Evolutionary conservation across 2,329 filamentous ascomycete genomes (phyloP), one percentile per base, ranked within the genome.

Genomic region (Alternaria brassicae): DNA sequence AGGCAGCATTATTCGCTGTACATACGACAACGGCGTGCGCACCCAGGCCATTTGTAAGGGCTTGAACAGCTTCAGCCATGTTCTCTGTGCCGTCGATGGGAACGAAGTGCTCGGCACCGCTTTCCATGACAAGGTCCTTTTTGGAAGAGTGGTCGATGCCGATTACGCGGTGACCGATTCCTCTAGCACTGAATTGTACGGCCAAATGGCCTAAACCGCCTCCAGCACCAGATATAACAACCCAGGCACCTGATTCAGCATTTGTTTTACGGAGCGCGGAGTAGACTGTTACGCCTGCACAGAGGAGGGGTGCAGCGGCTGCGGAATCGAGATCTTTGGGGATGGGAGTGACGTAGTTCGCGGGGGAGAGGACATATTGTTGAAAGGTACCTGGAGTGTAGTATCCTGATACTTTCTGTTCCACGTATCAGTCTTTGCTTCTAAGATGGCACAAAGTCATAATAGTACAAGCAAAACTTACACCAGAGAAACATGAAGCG

Each of bases 331-430:
- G 76, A 3, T 74, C 77, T 4, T 89, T 87, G 2, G 89, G 89
- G 65, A 91, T 90, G 2, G 87, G 87, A 0, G 89, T 91, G 2
- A 90, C 88, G 72, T 91, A 91, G 76, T 85, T 84, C 3, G 88
- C 88, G 9, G 87, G 86, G 0, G 83, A 84, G 15, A 89, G 72
- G 17, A 84, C 84, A 69, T 90, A 91, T 77, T 90, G 87, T 72
- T 91, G 89, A 72, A 91, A 91, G n/a, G 88, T 91, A 36, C 89
- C 89, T 0, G 88, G 88, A 0, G 84, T 86, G 72, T 86, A 89
- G 77, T 90, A 91, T 5, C 89, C 89, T 0, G 84, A 88, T 48
- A 91, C 68, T 77, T 79, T 78, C 73, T 78, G 27, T 40, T 2
- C 2, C 10, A 21, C 8, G 9, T 10, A 27, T 56, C 5, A 56